A percentile compares a stretch with the other conserved stretches of the same genome.
These are phyloP conservation scores for Quercus suber DNA, from an alignment of 306 rosid genomes.

Conservation along the genomic window DNA sequence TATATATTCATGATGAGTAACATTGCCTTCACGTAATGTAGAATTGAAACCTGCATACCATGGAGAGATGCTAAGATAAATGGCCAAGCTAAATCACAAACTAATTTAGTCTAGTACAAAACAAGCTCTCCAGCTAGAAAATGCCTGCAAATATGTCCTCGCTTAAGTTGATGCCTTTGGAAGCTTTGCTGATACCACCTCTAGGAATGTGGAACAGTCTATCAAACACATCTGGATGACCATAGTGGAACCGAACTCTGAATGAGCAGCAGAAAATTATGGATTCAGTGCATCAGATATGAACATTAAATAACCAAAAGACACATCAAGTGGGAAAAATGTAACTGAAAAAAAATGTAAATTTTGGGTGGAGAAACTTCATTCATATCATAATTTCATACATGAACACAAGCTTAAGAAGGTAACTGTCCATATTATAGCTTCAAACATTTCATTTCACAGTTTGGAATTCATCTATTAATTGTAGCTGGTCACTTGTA, in stretches of 20 bases:
- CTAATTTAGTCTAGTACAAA: neutral
- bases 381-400: neutral
- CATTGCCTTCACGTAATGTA: conserved; percentile 86
- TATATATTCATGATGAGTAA: conserved; percentile 95
- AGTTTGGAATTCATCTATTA: neutral
- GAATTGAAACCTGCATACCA: conserved; percentile 77
- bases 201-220: conserved; percentile 93
- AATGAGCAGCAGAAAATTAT: conserved; percentile 34
- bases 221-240: conserved; percentile 98
- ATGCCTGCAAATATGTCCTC: conserved; percentile 99
- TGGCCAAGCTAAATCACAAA: neutral
- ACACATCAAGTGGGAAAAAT: neutral
- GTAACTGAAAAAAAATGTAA: neutral
- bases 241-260: conserved; percentile 98
- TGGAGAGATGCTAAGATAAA: neutral
- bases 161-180: conserved; percentile 85
- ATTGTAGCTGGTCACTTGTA: neutral
- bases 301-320: neutral
- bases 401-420: neutral
- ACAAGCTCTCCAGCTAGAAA: conserved; percentile 5
- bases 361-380: neutral
- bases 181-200: conserved; percentile 99
- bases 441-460: neutral
- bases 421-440: neutral
- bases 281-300: conserved; percentile 12